Percentiles rank a stretch among this genome's conserved stretches.
These are phyloP conservation scores for Yamadazyma olivae DNA, from an alignment of 805 yeast species.

Conservation along the genomic window DNA sequence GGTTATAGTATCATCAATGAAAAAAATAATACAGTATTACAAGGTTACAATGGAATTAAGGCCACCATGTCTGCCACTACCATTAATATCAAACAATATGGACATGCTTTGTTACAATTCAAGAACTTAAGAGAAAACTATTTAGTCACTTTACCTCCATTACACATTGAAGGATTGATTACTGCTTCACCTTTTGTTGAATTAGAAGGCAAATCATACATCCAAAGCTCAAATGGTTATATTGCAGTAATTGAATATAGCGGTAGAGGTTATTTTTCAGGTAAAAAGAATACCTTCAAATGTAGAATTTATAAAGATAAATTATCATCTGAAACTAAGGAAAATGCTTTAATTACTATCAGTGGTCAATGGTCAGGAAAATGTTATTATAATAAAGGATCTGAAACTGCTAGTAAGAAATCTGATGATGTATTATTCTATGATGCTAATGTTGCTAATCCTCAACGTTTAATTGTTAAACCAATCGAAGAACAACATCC, in stretches of 20 bases:
- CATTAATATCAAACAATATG: slow-evolving; percentile 84
- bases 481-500: slow-evolving; percentile 78
- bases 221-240: slow-evolving; percentile 80
- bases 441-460: slow-evolving; percentile 51
- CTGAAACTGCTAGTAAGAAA: slow-evolving; percentile 41
- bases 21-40: slow-evolving; percentile 61
- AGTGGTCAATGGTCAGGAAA: slow-evolving; percentile 90
- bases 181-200: slow-evolving; percentile 94
- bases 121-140: slow-evolving; percentile 64
- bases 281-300: slow-evolving; percentile 90
- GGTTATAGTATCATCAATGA: slow-evolving; percentile 82
- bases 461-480: slow-evolving; percentile 66
- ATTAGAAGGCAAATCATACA: slow-evolving; percentile 82
- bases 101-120: slow-evolving; percentile 77
- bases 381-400: slow-evolving; percentile 62
- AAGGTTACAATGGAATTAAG: slow-evolving; percentile 88
- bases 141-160: slow-evolving; percentile 84
- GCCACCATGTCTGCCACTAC: slow-evolving; percentile 80
- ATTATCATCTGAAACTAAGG: slow-evolving; percentile 46
- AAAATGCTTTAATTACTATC: slow-evolving; percentile 72
- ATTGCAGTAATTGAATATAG: slow-evolving; percentile 70
- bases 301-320: slow-evolving; percentile 68
- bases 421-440: slow-evolving; percentile 54
- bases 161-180: slow-evolving; percentile 91
- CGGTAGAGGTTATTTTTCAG: slow-evolving; percentile 94